phyloP scores from a whole-genome alignment of 202 grass and related monocot genomes.

The Bolboschoenoplectus hybrid region DNA sequence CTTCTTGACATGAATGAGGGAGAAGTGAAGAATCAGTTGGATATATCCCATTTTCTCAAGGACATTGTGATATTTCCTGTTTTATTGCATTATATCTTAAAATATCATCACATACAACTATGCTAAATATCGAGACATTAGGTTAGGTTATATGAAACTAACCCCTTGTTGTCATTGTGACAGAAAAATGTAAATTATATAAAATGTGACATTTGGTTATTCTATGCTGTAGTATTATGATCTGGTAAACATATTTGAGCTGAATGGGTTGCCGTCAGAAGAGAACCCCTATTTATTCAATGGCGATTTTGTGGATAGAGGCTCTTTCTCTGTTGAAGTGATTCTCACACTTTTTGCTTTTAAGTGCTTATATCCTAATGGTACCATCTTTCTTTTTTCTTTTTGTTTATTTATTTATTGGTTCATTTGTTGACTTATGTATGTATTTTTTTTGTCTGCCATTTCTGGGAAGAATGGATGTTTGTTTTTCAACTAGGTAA shows the following conservation, averaged over 20 bases:
- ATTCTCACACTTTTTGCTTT: conserved; percentile 94
- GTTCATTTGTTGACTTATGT: conserved; percentile 1
- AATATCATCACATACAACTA: conserved; percentile 5
- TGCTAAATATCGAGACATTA: background rate
- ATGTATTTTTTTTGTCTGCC: conserved; percentile 6
- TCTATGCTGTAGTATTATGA: conserved; percentile 72
- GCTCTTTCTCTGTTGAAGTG: conserved; percentile 93
- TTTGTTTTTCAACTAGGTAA: conserved; percentile 17
- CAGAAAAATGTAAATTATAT: background rate
- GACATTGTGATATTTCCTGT: background rate
- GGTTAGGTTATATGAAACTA: background rate
- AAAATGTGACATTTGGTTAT: conserved; percentile 21
- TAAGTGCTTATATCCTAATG: conserved; percentile 85
- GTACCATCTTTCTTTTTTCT: conserved; percentile 46
- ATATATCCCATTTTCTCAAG: conserved; percentile 7
- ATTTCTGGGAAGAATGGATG: background rate
- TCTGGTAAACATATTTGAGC: conserved; percentile 88
- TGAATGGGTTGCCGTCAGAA: conserved; percentile 93
- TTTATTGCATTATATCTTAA: background rate
- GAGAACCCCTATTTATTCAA: conserved; percentile 98
- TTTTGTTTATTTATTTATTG: conserved; percentile 1
- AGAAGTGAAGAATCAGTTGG: background rate
- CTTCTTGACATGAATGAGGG: background rate
- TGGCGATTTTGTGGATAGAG: conserved; percentile 97
- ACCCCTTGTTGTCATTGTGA: background rate